Base-by-base conservation (phyloP, 805 yeast species). In the Saccharomycopsis sp. region DNA sequence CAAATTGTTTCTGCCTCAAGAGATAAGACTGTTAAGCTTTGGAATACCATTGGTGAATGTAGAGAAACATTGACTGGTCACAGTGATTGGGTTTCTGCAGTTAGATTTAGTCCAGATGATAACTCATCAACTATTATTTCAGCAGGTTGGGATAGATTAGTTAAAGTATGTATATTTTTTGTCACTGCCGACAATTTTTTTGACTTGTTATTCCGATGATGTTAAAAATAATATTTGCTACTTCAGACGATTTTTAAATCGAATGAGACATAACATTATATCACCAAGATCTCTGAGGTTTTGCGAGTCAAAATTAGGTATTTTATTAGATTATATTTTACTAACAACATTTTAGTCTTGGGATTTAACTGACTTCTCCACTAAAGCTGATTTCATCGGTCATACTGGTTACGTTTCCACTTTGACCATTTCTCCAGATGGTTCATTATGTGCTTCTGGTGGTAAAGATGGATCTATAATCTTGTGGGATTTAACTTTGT, bases 241-340 rank as follows among this genome's bases (percentile, higher is more conserved):
- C 98, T 90, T 90, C 97, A 77, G 98, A 90, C 87, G 82, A 63
- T 56, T 59, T 64, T 55, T 54, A 70, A 70, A 63, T 66, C 84
- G 93, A 79, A 87, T 90, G 98, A 93, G 97, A 90, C 95, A 81
- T 80, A 72, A 67, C 53, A 65, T 65, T 72, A n/a, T 73, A 79
- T 83, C 97, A 88, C 96, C 96, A 88, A 86, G 96, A 88, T 88
- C 96, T 85, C 97, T 89, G 97, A 89, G 80, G 63, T 16, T 37
- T 3, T 31, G 40, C 11, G 17, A 26, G 14, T 17, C 28, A 33
- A 7, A 4, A 5, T 19, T 8, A 3, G 11, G 8, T 17, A 33
- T 29, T 21, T 24, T 41, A 38, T n/a, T n/a, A 17, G 21, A 31
- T 34, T 31, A 16, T 20, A 19, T 23, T 36, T 17, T 34, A 43